Evolutionary conservation across 2,329 filamentous ascomycete species (phyloP), one percentile per base, ranked within the genome.

Genomic region (Trichoderma simmonsii): DNA sequence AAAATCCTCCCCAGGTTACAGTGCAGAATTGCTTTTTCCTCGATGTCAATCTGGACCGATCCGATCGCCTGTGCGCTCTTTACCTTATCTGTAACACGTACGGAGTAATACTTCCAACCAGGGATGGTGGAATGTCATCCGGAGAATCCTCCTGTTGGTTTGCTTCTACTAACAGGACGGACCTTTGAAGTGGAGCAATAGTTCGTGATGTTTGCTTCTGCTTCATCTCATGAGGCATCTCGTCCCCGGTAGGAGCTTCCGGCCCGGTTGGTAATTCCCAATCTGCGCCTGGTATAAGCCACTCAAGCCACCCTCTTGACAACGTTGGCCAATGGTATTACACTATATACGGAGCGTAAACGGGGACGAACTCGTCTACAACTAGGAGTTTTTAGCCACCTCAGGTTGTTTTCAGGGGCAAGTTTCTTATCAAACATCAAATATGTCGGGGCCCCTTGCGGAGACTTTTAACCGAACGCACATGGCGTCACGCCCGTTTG

Each of bases 81-180:
- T 62, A 62, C 57, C 39, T 70, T 62, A 70, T 70, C 66, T 70
- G 66, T 54, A 34, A 62, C 66, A 54, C 57, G 36, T 30, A 68
- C 39, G 30, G 57, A 51, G 66, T 26, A 51, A 34, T 61, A 30
- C 24, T 68, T 43, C 39, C 39, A 18, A 32, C 24, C n/a, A 34
- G 18, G 28, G 57, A 14, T 60, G 57, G 34, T 34, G 28, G 15
- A 15, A 14, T 15, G 6, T 21, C 57, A 21, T 60, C n/a, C 18
- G 36, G 26, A n/a, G 9, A 32, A 48, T 18, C 34, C n/a, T 68
- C 26, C 48, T 18, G 36, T 68, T 14, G 18, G 24, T 12, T 32
- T 48, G 54, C 24, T 30, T 32, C 26, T 36, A 60, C 26, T 54
- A 68, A 24, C 51, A 11, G 7, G 11, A 18, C 32, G 21, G 7